These are phyloP conservation scores for Populus davidiana DNA, from an alignment of 345 rosid species.

Conservation along the genomic window DNA sequence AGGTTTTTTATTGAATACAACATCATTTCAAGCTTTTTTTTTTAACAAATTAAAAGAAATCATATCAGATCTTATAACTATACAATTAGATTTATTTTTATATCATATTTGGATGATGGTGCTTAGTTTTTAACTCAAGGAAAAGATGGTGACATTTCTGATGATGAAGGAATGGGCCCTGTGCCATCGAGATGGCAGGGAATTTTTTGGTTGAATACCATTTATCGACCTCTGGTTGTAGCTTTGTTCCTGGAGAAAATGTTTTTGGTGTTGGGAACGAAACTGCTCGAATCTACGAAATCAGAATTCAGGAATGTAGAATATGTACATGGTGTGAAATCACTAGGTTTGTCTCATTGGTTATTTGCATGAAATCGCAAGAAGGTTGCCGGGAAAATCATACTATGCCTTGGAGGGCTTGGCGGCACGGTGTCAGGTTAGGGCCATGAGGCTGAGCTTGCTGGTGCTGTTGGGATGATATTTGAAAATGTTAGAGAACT, in stretches of 20 bases:
- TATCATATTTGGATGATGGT: too few relatives aligned
- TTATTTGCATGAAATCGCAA: constrained; percentile 8
- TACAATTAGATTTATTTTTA: too few relatives aligned
- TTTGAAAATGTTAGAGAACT: constrained; percentile 26
- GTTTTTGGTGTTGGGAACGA: constrained; percentile 42
- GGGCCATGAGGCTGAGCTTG: constrained; percentile 23
- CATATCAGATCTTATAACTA: too few relatives aligned
- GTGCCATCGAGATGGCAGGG: constrained; percentile 31
- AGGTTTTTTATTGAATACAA: too few relatives aligned
- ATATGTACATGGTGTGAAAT: too few relatives aligned
- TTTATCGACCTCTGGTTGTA: constrained; percentile 27
- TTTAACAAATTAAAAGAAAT: too few relatives aligned
- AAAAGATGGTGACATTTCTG: too few relatives aligned
- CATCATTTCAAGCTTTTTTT: too few relatives aligned
- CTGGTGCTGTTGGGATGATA: constrained; percentile 53
- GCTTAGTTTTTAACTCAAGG: too few relatives aligned
- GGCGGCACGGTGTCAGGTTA: constrained; percentile 8
- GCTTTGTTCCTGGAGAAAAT: constrained; percentile 5
- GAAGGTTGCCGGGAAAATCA: constrained; percentile 53
- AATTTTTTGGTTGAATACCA: constrained; percentile 16
- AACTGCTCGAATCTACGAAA: constrained; percentile 29
- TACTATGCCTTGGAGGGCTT: constrained; percentile 37
- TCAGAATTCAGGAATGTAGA: too few relatives aligned
- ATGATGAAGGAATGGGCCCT: constrained; percentile 17
- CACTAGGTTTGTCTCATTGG: too few relatives aligned